Base-by-base conservation (phyloP, 345 rosid genomes). In the Gossypium ekmanianum region DNA sequence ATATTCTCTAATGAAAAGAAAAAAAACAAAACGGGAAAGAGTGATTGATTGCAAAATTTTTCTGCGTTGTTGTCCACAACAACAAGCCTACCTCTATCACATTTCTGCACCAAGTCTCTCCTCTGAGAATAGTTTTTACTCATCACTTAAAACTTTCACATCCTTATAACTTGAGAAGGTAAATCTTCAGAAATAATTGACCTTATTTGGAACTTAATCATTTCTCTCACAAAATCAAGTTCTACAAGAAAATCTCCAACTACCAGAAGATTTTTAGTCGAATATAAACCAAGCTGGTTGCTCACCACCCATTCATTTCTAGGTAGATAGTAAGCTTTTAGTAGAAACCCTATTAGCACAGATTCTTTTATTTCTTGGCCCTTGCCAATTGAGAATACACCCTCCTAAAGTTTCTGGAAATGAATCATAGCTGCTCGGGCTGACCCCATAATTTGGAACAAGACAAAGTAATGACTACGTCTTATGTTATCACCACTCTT, bases 1-100 rank as follows among this genome's bases (percentile, higher is more conserved):
- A 79, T 68, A 50, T 79, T 78, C 87, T 82, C 50, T 22, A 74
- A 74, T 83, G 82, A 11, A 76, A 76, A 64, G 76, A 41, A 80
- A 82, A 71, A 27, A 71, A 41, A 50, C 8, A 61, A 55, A 72
- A 24, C 2, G 2, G 81, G 84, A 68, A 84, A 73, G 27, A 74
- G 78, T 69, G 82, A 73, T 70, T 63, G 77, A 72, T 74, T 76
- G 80, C 65, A 85, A 70, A 79, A 75, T 78, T 77, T 82, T 61
- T 69, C 16, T 65, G 34, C 67, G 2, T 81, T 58, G 80, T 71
- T 72, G 86, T 83, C 88, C 82, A 69, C 75, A 45, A 86, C 85
- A 82, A 81, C 76, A 83, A 78, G 80, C 89, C 91, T 86, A 90
- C 93, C 97, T 87, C 83, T 75, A 66, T 70, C 51, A 77, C 72